Evolutionary conservation across 805 yeast species (phyloP).

Genomic region (Myxozyma melibiosi): DNA sequence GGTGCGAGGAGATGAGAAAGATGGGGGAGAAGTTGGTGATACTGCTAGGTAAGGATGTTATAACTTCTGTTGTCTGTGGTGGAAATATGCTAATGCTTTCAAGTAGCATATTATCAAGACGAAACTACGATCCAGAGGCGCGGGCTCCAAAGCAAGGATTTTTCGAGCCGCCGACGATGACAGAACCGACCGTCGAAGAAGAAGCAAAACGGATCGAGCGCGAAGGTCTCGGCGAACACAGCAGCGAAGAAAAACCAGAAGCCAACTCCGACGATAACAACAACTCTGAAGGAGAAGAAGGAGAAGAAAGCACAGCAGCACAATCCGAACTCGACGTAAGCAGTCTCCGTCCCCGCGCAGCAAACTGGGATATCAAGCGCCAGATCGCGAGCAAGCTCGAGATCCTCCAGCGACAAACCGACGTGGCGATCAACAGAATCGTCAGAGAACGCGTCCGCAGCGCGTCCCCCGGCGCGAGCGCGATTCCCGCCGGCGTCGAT

Average conservation of each 20-base stretch:
- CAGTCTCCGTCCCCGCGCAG: conserved; percentile 37
- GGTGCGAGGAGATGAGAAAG: conserved; percentile 1
- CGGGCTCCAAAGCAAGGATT: conserved; percentile 39
- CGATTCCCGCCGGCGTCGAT: conserved; percentile 26
- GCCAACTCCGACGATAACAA: conserved; percentile 40
- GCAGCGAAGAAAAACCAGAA: conserved; percentile 21
- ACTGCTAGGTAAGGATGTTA: background rate
- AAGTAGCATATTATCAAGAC: conserved; percentile 1
- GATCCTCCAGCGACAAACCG: conserved; percentile 48
- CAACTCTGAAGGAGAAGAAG: conserved; percentile 41
- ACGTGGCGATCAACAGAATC: conserved; percentile 45
- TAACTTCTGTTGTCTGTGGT: background rate
- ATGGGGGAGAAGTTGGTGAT: conserved; percentile 1
- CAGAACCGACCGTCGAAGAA: conserved; percentile 36
- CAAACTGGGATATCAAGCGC: conserved; percentile 45
- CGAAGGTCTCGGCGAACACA: conserved; percentile 19
- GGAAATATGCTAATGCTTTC: background rate
- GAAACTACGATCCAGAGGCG: conserved; percentile 40
- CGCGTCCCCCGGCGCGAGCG: conserved; percentile 5
- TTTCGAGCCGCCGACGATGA: conserved; percentile 34
- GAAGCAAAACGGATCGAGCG: conserved; percentile 41
- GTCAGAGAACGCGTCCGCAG: conserved; percentile 44
- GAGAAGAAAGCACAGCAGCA: conserved; percentile 33
- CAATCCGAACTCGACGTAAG: conserved; percentile 33
- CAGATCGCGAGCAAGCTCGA: conserved; percentile 47